Base-by-base conservation (phyloP, 306 rosid species). In the Cucurbita ficifolia region DNA sequence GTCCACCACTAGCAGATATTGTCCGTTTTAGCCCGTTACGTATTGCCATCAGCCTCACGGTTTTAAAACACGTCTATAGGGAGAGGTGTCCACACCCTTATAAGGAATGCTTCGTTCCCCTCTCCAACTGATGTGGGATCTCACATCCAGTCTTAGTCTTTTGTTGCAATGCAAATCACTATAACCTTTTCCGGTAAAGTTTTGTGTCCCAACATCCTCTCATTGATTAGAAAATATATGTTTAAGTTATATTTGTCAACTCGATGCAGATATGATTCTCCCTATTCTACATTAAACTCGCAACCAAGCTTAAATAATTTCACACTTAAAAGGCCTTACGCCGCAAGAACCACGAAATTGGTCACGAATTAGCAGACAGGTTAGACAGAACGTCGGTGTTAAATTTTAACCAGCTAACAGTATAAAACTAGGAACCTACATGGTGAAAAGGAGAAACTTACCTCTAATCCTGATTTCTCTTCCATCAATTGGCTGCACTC, bases 391-490 rank as follows among this genome's bases (percentile, higher is more conserved):
- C n/a, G 7, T 4, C 11, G 33, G 3, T 19, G 35, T 4, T 7
- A 55, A 55, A 21, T 55, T 21, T 55, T 21, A 55, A 55, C 35
- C 16, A 21, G 35, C 60, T 55, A 21, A 55, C 12, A 55, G 60
- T 22, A 11, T 4, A 22, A 22, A 17, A 5, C 22, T 43, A 67
- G n/a, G 54, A 67, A 43, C 72, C 7, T 7, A 40, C 24, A 4
- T 13, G 45, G n/a, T 67, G 14, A 77, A 45, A 64, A 57, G 13
- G 36, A 73, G 24, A 46, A 45, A 17, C 29, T 75, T 78, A 93
- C 98, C 98, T 90, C 97, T 73, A 82, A 76, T 64, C 89, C 96
- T 76, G 89, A 39, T 71, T 87, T 94, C 82, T 90, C 98, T 82
- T 89, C 86, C 84, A 79, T 83, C 82, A 89, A 57, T 70, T 83